Evolutionary conservation across 23 red algal genomes (phyloP), one percentile per base, ranked within the genome.

Genomic region (Gracilaria gracilis): DNA sequence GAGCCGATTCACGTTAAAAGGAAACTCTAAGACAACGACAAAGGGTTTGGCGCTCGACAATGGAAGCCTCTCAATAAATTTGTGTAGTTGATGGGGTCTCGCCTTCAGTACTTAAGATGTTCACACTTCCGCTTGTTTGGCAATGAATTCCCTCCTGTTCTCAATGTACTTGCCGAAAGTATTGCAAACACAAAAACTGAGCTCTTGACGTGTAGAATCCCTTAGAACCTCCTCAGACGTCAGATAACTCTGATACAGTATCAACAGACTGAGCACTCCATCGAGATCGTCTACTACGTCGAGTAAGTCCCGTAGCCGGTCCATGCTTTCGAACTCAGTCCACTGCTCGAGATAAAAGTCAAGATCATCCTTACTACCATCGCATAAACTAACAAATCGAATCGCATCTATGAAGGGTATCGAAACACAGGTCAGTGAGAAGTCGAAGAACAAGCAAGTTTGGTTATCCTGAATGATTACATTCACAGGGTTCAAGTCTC

Each of bases 281-380:
- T 0, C 12, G 17, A 73, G 36, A 35, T 73, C 33, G 9, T 42
- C 33, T 7, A 40, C 38, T 9, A 73, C 36, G 0, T 15, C 1
- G 5, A 73, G 21, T 9, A 73, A 35, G 2, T 73, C 67, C 4
- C 34, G 67, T 1, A 73, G 67, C 35, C 31, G 4, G 4, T 73
- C 67, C 38, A 73, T 73, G 17, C 67, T 73, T n/a, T 73, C 67
- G 20, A 33, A 73, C 19, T 73, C 67, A 44, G 33, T 40, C 34
- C 67, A 73, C 6, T 40, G 28, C 28, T 73, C 9, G 5, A 73
- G 67, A 44, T 73, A 73, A 24, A 40, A 73, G 38, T 40, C 34
- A 39, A 73, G 38, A 33, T 67, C 62, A 24, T 33, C 33, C 33
- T 67, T 24, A 15, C 20, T 31, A 2, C 4, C 33, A 33, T 24